These are phyloP conservation scores for Ochromonas danica DNA, from an alignment of 108 stramenopile species.

Conservation along the genomic window DNA sequence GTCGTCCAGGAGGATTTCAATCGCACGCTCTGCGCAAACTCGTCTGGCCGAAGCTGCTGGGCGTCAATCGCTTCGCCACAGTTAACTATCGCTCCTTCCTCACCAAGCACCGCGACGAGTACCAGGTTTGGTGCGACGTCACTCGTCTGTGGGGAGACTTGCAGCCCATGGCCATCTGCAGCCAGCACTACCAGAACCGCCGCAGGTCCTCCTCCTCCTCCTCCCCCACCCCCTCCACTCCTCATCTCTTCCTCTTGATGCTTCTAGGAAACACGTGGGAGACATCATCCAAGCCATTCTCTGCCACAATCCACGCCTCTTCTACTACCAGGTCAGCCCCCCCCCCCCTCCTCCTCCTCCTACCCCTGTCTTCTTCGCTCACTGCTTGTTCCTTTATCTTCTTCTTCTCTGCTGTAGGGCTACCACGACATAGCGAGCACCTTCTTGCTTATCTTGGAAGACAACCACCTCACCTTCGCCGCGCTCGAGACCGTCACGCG, in stretches of 20 bases:
- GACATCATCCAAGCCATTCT: background rate
- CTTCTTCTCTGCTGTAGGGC: background rate
- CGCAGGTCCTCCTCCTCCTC: too few relatives aligned
- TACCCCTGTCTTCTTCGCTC: background rate
- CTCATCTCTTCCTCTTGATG: too few relatives aligned
- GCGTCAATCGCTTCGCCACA: background rate
- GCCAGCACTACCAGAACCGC: slow-evolving; percentile 3
- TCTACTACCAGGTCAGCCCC: background rate
- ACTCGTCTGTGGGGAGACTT: slow-evolving; percentile 9
- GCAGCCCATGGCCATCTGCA: background rate
- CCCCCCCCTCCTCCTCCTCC: background rate
- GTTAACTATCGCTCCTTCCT: background rate
- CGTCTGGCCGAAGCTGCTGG: slow-evolving; percentile 19
- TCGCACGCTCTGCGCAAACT: background rate
- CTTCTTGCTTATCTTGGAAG: slow-evolving; percentile 3
- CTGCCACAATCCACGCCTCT: background rate
- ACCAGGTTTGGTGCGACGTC: slow-evolving; percentile 4
- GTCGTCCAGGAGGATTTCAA: slow-evolving; percentile 13
- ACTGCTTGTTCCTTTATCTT: too few relatives aligned
- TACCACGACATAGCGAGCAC: slow-evolving; percentile 6
- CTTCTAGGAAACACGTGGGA: too few relatives aligned
- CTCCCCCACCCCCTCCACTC: too few relatives aligned
- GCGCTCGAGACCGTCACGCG: background rate
- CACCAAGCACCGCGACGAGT: background rate
- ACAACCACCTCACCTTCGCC: background rate